phyloP scores from a whole-genome alignment of 2,329 filamentous ascomycete genomes.

The Thermothelomyces thermophilus region DNA sequence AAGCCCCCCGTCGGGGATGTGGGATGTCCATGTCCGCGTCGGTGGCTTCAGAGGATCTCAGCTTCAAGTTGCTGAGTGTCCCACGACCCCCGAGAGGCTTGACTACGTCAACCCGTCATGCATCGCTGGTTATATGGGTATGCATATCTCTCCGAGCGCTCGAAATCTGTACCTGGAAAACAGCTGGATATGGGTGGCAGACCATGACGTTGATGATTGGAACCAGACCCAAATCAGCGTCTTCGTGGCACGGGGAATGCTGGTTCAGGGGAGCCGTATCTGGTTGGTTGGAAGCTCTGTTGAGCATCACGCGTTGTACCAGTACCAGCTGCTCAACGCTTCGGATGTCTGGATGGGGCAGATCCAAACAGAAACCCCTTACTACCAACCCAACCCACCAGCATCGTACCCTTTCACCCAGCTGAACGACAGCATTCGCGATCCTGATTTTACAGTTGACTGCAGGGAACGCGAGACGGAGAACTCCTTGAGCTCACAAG shows the following conservation, averaged over 20 bases:
- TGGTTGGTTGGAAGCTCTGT: slow-evolving; percentile 61
- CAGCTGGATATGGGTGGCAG: slow-evolving; percentile 44
- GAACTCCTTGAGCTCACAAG: slow-evolving; percentile 8
- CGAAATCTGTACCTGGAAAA: slow-evolving; percentile 42
- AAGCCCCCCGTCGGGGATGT: slow-evolving; percentile 47
- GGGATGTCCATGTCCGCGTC: slow-evolving; percentile 71
- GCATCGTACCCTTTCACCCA: slow-evolving; percentile 50
- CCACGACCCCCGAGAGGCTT: slow-evolving; percentile 40
- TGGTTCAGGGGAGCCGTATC: slow-evolving; percentile 40
- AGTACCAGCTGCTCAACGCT: slow-evolving; percentile 59
- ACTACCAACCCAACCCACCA: slow-evolving; percentile 60
- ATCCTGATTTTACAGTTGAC: slow-evolving; percentile 45
- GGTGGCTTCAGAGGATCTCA: slow-evolving; percentile 64
- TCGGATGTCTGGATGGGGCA: slow-evolving; percentile 56
- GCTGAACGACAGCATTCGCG: slow-evolving; percentile 33
- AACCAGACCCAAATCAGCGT: slow-evolving; percentile 40
- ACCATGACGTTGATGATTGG: slow-evolving; percentile 45
- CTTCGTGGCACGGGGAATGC: slow-evolving; percentile 43
- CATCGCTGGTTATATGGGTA: slow-evolving; percentile 33
- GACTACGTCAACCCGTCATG: slow-evolving; percentile 29
- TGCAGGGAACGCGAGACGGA: slow-evolving; percentile 28
- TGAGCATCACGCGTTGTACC: slow-evolving; percentile 62
- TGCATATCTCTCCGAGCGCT: slow-evolving; percentile 36
- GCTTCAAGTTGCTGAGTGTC: slow-evolving; percentile 60
- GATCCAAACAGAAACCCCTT: slow-evolving; percentile 64